Conservation (phyloP, 257 asterid species). For the Nicotiana tabacum region DNA sequence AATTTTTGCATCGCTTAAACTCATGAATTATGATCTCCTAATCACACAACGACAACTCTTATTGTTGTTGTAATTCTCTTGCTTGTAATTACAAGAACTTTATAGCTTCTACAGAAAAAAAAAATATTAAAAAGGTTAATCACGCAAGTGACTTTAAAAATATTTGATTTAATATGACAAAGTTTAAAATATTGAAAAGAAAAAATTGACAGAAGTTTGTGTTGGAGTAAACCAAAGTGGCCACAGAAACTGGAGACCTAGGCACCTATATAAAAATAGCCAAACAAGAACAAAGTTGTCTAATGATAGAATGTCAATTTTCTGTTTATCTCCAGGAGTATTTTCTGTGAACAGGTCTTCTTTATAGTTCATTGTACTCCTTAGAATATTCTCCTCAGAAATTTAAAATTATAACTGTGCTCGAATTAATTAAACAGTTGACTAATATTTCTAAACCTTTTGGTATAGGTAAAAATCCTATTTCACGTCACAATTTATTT, state of each 20-base stretch:
- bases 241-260: background rate
- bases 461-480: background rate
- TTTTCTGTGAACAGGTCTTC: background rate
- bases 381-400: background rate
- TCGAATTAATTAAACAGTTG: background rate
- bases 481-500: background rate
- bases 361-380: constrained; percentile 1
- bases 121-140: too few relatives aligned
- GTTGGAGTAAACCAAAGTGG: background rate
- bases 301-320: background rate
- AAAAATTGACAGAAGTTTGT: background rate
- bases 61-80: too few relatives aligned
- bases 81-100: too few relatives aligned
- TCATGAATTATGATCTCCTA: too few relatives aligned
- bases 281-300: background rate
- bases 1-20: too few relatives aligned
- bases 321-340: background rate
- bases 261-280: background rate
- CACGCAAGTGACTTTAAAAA: too few relatives aligned
- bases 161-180: too few relatives aligned
- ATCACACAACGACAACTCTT: too few relatives aligned
- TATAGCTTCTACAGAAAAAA: too few relatives aligned
- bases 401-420: background rate
- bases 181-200: too few relatives aligned
- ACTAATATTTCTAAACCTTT: background rate